Percentiles rank a stretch among this genome's conserved stretches.
phyloP scores from a whole-genome alignment of 805 yeast species.

The Cyberlindnera bimundalis region DNA sequence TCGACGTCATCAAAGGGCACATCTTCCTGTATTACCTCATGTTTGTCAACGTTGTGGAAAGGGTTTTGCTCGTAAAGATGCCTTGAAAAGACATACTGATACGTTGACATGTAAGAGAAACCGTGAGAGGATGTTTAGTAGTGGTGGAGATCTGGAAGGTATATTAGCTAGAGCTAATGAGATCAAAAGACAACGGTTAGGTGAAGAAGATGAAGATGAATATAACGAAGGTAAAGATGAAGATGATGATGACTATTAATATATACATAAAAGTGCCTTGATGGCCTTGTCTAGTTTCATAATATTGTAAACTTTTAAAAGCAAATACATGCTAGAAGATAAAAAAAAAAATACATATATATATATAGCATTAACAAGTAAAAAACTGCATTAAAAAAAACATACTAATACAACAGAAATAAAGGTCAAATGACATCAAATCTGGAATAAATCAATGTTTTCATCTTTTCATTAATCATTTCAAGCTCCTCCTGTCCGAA shows the following conservation, averaged over 20 bases:
- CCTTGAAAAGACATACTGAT: slow-evolving; percentile 69
- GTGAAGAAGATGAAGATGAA: slow-evolving; percentile 7
- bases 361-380: not conserved
- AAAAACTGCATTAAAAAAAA: too few relatives aligned
- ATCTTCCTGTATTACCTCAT: slow-evolving; percentile 66
- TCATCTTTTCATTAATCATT: slow-evolving; percentile 23
- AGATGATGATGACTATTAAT: not conserved
- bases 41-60: slow-evolving; percentile 74
- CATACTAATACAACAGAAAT: not conserved
- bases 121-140: slow-evolving; percentile 46
- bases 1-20: slow-evolving; percentile 74
- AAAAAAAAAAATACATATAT: not conserved
- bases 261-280: too few relatives aligned
- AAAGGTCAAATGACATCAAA: slow-evolving; percentile 17
- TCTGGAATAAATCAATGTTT: slow-evolving; percentile 18
- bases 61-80: slow-evolving; percentile 82
- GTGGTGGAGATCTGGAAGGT: slow-evolving; percentile 36
- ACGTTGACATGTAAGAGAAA: slow-evolving; percentile 75
- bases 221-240: slow-evolving; percentile 9
- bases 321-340: not conserved
- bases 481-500: slow-evolving; percentile 15
- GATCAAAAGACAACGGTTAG: slow-evolving; percentile 2
- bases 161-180: slow-evolving; percentile 27
- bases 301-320: not conserved
- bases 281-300: too few relatives aligned